Percentiles rank a stretch among this genome's conserved stretches.
Evolutionary conservation across 2,329 filamentous ascomycete genomes (phyloP).

Genomic region (Cladosporium sp.): DNA sequence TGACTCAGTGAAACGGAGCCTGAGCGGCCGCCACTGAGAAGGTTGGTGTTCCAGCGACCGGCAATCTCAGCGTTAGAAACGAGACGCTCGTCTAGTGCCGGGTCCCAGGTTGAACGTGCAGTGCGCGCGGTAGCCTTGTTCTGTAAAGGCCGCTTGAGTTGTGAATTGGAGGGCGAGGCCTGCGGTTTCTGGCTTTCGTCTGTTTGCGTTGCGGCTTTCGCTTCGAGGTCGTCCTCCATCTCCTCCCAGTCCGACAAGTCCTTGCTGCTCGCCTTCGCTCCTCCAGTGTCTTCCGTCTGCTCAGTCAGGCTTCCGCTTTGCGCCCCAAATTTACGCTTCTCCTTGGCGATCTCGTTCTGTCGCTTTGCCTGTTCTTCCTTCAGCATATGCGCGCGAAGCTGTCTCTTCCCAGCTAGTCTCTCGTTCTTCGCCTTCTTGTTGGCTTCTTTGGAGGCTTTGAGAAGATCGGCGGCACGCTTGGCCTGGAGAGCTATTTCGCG

Average conservation of each 20-base stretch:
- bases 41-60: not conserved
- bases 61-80: not conserved
- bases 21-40: slow-evolving; percentile 6
- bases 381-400: not conserved
- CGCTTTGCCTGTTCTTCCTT: not conserved
- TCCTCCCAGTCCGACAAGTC: not conserved
- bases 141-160: not conserved
- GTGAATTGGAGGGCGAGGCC: not conserved
- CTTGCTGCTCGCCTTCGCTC: not conserved
- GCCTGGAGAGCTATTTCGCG: not conserved
- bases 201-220: not conserved
- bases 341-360: not conserved
- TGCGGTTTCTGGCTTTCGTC: not conserved
- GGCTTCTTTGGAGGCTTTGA: not conserved
- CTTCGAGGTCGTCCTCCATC: not conserved
- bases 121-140: not conserved
- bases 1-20: slow-evolving; percentile 14
- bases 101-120: not conserved
- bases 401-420: not conserved
- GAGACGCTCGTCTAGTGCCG: not conserved
- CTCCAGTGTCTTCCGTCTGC: not conserved
- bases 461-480: not conserved
- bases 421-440: not conserved
- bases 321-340: not conserved
- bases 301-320: not conserved